These are phyloP conservation scores for Diaporthe destruens DNA, from an alignment of 2,329 filamentous ascomycete species.

Conservation along the genomic window DNA sequence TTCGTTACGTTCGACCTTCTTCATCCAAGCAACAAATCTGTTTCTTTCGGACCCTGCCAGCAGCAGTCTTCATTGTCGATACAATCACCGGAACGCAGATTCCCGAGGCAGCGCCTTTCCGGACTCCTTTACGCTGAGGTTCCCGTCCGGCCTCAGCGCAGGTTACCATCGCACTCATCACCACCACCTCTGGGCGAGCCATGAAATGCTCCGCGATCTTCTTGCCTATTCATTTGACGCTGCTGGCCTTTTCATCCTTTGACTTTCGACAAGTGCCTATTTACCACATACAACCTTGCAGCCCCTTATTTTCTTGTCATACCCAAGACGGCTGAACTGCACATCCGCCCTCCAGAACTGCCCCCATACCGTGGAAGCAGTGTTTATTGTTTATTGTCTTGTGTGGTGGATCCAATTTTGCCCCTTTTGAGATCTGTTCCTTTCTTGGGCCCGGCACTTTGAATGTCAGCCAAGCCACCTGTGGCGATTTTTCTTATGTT, in stretches of 20 bases:
- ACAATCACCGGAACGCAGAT: slow-evolving; percentile 2
- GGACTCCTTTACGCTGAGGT: background rate
- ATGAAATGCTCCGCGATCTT: slow-evolving; percentile 24
- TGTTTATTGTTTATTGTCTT: slow-evolving; percentile 42
- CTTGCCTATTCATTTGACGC: slow-evolving; percentile 33
- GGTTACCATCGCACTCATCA: background rate
- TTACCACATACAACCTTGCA: slow-evolving; percentile 33
- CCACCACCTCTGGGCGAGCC: slow-evolving; percentile 12
- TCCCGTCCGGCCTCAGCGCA: background rate
- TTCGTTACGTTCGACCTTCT: slow-evolving; percentile 51
- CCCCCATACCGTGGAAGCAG: slow-evolving; percentile 8
- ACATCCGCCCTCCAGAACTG: slow-evolving; percentile 35
- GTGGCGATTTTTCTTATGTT: slow-evolving; percentile 13
- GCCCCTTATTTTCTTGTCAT: slow-evolving; percentile 4
- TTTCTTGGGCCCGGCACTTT: slow-evolving; percentile 10
- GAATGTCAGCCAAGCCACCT: slow-evolving; percentile 24
- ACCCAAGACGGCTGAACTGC: slow-evolving; percentile 10
- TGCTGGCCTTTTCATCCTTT: slow-evolving; percentile 28
- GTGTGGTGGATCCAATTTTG: slow-evolving; percentile 28
- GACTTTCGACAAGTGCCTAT: slow-evolving; percentile 34
- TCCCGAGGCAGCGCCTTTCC: slow-evolving; percentile 35
- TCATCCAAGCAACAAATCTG: slow-evolving; percentile 45
- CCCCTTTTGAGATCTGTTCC: background rate
- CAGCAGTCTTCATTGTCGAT: slow-evolving; percentile 28
- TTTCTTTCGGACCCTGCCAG: slow-evolving; percentile 29